Conservation (phyloP, 2,329 filamentous ascomycete species). For the Botrytis paeoniae region DNA sequence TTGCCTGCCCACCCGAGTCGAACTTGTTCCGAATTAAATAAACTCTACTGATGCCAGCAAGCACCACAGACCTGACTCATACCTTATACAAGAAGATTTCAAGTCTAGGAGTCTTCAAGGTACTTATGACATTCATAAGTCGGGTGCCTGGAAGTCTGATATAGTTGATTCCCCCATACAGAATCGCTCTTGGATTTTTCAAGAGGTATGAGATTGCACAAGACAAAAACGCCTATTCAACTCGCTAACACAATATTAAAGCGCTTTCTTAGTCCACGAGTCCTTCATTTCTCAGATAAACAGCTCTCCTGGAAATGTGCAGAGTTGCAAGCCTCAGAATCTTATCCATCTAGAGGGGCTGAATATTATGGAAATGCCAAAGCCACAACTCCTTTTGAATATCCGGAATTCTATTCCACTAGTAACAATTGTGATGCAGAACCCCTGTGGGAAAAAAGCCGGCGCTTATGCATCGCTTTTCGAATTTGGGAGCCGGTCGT, state of each 20-base stretch:
- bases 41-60: background rate
- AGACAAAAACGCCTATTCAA: no score
- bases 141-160: no score
- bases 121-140: background rate
- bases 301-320: background rate
- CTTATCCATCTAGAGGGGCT: no score
- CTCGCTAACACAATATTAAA: no score
- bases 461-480: rapidly evolving
- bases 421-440: no score
- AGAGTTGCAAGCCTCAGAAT: background rate
- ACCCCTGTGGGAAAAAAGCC: rapidly evolving
- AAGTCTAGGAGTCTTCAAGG: rapidly evolving
- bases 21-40: background rate
- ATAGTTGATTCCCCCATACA: no score
- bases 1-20: background rate
- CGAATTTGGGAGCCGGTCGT: rapidly evolving
- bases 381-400: no score
- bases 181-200: background rate
- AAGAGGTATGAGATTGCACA: background rate
- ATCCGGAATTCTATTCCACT: no score
- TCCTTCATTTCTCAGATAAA: background rate
- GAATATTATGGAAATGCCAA: no score
- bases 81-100: background rate
- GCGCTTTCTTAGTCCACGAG: background rate
- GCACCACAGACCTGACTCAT: background rate